Conservation (phyloP, 306 rosid genomes). For the Morella rubra region DNA sequence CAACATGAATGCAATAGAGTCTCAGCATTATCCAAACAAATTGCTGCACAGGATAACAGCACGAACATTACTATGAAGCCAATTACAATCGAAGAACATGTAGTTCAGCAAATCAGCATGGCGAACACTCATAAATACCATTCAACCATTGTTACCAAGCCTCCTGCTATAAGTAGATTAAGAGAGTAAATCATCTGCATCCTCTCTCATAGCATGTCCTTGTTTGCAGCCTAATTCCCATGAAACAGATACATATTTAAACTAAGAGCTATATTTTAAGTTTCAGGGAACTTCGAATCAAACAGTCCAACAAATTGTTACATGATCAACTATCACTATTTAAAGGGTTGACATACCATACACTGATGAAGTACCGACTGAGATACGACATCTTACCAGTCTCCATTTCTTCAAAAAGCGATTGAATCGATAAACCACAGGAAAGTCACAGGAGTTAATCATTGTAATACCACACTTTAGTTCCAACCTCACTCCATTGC, state of each 20-base stretch:
- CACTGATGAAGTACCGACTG: background rate
- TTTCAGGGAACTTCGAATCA: background rate
- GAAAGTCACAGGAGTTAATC: background rate
- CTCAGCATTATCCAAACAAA: background rate
- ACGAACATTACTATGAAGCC: background rate
- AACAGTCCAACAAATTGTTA: background rate
- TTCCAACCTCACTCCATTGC: background rate
- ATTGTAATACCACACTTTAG: background rate
- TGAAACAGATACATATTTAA: background rate
- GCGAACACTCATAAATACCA: background rate
- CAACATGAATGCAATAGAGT: background rate
- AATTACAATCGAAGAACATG: background rate
- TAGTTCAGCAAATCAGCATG: background rate
- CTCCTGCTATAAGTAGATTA: background rate
- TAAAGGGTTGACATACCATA: background rate
- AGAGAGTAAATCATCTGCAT: background rate
- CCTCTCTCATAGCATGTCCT: background rate
- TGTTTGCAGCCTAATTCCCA: no score
- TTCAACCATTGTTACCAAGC: background rate
- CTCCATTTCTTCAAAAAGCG: background rate
- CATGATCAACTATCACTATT: background rate
- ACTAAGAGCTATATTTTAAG: background rate
- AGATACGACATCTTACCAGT: background rate
- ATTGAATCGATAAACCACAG: no score
- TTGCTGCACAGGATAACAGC: slow-evolving; percentile 11